Conservation (phyloP, 1,284 basidiomycete species). For the Vanrija pseudolonga region DNA sequence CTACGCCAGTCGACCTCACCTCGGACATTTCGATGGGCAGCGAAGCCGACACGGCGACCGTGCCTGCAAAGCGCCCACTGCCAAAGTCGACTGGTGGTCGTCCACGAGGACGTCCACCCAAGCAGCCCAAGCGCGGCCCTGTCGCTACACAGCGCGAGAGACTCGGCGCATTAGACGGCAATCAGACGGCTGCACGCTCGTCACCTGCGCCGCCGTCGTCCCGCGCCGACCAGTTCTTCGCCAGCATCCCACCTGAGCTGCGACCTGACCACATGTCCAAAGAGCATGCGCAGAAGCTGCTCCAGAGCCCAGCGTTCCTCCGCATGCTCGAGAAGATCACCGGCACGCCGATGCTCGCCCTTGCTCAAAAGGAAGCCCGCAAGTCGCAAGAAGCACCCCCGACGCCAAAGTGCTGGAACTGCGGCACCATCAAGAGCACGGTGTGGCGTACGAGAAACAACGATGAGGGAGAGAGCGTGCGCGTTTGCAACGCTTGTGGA, state of each 20-base stretch:
- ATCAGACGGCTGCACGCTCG: background rate
- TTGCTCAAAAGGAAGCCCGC: background rate
- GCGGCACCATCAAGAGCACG: constrained; percentile 38
- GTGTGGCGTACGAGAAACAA: constrained; percentile 45
- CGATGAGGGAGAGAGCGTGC: constrained; percentile 33
- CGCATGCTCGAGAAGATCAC: constrained; percentile 34
- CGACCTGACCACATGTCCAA: constrained; percentile 35
- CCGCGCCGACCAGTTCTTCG: background rate
- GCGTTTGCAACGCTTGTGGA: constrained; percentile 49
- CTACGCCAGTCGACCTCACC: constrained; percentile 3
- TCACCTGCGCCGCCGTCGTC: background rate
- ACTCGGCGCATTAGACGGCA: background rate
- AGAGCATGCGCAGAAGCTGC: constrained; percentile 35
- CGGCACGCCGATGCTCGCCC: constrained; percentile 11
- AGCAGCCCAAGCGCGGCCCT: background rate
- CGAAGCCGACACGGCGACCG: background rate
- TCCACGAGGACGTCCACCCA: background rate
- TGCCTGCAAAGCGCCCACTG: too few relatives aligned
- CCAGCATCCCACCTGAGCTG: constrained; percentile 21
- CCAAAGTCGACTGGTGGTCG: background rate
- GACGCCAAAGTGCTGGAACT: constrained; percentile 38
- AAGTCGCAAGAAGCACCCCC: background rate
- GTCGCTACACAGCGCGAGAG: background rate
- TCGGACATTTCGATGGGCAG: constrained; percentile 1
- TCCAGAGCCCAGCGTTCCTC: constrained; percentile 36